phyloP scores from a whole-genome alignment of 495 filamentous ascomycete species.

The Annulohypoxylon maeteangense region DNA sequence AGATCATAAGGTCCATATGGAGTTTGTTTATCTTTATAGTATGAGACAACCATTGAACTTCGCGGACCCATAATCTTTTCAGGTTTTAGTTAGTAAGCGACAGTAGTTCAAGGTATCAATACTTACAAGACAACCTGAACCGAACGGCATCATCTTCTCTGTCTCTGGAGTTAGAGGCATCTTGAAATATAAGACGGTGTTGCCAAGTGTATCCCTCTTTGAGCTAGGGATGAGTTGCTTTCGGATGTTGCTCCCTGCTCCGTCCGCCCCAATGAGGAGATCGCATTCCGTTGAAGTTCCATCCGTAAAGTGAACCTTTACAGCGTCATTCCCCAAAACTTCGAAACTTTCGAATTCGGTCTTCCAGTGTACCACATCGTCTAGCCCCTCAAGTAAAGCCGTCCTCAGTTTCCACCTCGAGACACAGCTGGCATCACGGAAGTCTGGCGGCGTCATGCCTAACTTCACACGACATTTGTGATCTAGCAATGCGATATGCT shows the following conservation, averaged over 20 bases:
- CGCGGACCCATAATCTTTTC: not conserved
- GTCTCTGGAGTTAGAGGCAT: conserved; percentile 8
- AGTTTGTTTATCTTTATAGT: not conserved
- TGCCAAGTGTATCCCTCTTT: conserved; percentile 4
- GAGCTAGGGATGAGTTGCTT: not conserved
- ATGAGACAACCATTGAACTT: conserved; percentile 8
- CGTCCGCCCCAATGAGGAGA: not conserved
- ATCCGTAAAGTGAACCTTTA: not conserved
- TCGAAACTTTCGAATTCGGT: conserved; percentile 3
- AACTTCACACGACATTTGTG: conserved; percentile 7
- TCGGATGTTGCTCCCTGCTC: not conserved
- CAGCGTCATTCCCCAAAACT: not conserved
- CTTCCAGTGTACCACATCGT: conserved; percentile 3
- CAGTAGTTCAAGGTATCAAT: not conserved
- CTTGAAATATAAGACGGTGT: conserved; percentile 4
- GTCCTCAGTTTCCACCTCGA: conserved; percentile 1
- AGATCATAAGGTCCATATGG: conserved; percentile 4
- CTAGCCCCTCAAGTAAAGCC: not conserved
- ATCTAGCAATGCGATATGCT: conserved; percentile 3
- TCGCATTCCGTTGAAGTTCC: conserved; percentile 2
- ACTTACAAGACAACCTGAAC: conserved; percentile 2
- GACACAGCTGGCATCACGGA: not conserved
- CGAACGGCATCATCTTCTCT: conserved; percentile 6
- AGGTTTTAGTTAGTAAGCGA: not conserved
- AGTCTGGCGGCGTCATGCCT: conserved; percentile 3